Conservation (phyloP, 2,329 filamentous ascomycete species). For the Berkeleyomyces basicola region DNA sequence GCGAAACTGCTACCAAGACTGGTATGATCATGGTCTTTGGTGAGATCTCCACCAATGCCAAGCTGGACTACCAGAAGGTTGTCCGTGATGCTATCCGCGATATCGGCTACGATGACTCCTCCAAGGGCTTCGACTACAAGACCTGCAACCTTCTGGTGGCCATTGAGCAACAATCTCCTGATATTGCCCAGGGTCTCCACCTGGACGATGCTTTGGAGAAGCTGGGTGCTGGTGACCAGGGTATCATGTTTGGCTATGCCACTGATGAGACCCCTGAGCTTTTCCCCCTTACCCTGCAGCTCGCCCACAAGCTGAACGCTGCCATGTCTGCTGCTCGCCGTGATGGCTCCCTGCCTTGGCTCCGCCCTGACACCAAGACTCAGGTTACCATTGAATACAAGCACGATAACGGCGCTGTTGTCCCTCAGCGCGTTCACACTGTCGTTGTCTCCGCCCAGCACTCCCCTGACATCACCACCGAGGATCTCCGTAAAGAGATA, state of each 20-base stretch:
- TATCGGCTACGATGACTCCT: constrained; percentile 93
- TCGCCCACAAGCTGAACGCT: constrained; percentile 93
- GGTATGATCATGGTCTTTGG: constrained; percentile 99
- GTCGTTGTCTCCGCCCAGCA: constrained; percentile 96
- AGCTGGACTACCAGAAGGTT: constrained; percentile 94
- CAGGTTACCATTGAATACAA: constrained; percentile 98
- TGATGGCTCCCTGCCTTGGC: constrained; percentile 77
- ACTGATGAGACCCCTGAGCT: constrained; percentile 97
- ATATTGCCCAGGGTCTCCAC: constrained; percentile 98
- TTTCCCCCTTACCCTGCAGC: constrained; percentile 80
- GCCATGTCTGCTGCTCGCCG: constrained; percentile 84
- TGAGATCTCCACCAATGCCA: constrained; percentile 95
- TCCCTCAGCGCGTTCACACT: constrained; percentile 86
- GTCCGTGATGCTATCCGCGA: constrained; percentile 92
- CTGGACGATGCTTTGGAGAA: constrained; percentile 95
- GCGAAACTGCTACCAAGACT: constrained; percentile 98
- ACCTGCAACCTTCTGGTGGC: constrained; percentile 96
- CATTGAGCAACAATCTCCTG: constrained; percentile 97
- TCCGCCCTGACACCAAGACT: constrained; percentile 98
- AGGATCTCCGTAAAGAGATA: constrained; percentile 86
- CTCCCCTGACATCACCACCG: constrained; percentile 71
- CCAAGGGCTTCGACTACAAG: constrained; percentile 99
- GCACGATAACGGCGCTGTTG: constrained; percentile 84
- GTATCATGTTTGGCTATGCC: constrained; percentile 99
- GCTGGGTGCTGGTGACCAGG: constrained; percentile 97